Conservation (phyloP, 148 eudicot genomes). For the Rhododendron mucronatum region DNA sequence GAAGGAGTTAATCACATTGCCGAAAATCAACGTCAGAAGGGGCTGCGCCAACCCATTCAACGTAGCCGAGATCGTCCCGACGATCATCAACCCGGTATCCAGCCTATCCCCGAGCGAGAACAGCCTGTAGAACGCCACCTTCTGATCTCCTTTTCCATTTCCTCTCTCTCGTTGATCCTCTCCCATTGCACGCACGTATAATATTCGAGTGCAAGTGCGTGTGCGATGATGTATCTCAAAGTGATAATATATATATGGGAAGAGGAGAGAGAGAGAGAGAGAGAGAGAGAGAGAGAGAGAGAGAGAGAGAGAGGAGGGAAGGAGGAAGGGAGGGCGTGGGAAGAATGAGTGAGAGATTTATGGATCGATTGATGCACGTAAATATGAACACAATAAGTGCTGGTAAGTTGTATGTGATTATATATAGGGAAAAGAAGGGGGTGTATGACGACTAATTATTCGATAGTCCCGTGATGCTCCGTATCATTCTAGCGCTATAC, state of each 20-base stretch:
- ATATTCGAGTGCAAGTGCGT: background rate
- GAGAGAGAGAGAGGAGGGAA: background rate
- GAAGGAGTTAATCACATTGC: conserved; percentile 55
- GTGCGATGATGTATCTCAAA: background rate
- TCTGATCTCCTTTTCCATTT: conserved; percentile 19
- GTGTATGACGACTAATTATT: background rate
- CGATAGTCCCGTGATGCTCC: too few relatives aligned
- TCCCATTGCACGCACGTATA: background rate
- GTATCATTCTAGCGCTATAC: too few relatives aligned
- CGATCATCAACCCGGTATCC: conserved; percentile 47
- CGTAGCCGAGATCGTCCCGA: conserved; percentile 48
- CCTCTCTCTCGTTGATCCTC: background rate
- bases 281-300: too few relatives aligned
- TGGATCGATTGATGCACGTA: background rate
- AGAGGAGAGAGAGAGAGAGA: background rate
- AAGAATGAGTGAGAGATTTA: background rate
- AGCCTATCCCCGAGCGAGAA: conserved; percentile 49
- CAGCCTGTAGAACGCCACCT: conserved; percentile 47
- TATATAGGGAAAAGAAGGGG: background rate
- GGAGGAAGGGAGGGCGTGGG: background rate
- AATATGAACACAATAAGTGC: background rate
- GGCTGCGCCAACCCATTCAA: conserved; percentile 68
- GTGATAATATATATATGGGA: background rate
- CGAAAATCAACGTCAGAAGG: conserved; percentile 58
- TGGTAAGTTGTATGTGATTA: background rate